Evolutionary conservation across 495 filamentous ascomycete species (phyloP).

Genomic region (Tuber brumale): DNA sequence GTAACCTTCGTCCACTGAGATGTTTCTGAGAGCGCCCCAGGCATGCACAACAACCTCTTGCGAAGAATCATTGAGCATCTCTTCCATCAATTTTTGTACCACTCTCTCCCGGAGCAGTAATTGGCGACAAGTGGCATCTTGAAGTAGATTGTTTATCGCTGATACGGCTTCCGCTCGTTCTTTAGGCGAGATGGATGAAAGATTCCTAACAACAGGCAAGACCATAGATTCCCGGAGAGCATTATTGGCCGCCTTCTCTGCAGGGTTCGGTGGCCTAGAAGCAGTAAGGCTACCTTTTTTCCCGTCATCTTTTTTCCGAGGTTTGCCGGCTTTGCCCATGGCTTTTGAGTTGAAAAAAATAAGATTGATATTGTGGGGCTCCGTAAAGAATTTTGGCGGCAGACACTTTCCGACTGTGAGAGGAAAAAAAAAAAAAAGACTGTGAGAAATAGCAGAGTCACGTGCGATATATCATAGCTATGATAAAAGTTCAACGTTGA

Average conservation of each 20-base stretch:
- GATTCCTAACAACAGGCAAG: conserved; percentile 52
- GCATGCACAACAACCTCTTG: conserved; percentile 54
- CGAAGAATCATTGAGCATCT: conserved; percentile 54
- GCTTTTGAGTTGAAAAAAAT: conserved; percentile 1
- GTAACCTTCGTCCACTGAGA: conserved; percentile 54
- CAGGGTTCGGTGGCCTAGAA: conserved; percentile 22
- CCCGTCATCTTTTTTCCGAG: not conserved
- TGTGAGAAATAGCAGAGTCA: conserved; percentile 5
- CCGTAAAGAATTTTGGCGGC: conserved; percentile 8
- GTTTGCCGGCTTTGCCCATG: conserved; percentile 25
- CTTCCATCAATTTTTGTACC: conserved; percentile 54
- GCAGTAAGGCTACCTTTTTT: conserved; percentile 20
- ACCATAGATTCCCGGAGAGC: conserved; percentile 54
- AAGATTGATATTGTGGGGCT: conserved; percentile 12
- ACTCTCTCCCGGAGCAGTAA: conserved; percentile 56
- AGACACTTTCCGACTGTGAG: not conserved
- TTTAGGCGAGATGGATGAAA: conserved; percentile 53
- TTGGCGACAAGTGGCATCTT: conserved; percentile 54
- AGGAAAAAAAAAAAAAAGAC: conserved; percentile 11
- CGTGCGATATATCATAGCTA: conserved; percentile 5
- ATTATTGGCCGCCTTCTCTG: conserved; percentile 23
- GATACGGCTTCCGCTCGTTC: conserved; percentile 50
- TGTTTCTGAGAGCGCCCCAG: conserved; percentile 55
- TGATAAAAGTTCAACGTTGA: not conserved
- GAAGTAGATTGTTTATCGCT: conserved; percentile 54